Evolutionary conservation across 371 early-diverging fungal species (phyloP), one percentile per base, ranked within the genome.

Genomic region (Actinomortierella ambigua): DNA sequence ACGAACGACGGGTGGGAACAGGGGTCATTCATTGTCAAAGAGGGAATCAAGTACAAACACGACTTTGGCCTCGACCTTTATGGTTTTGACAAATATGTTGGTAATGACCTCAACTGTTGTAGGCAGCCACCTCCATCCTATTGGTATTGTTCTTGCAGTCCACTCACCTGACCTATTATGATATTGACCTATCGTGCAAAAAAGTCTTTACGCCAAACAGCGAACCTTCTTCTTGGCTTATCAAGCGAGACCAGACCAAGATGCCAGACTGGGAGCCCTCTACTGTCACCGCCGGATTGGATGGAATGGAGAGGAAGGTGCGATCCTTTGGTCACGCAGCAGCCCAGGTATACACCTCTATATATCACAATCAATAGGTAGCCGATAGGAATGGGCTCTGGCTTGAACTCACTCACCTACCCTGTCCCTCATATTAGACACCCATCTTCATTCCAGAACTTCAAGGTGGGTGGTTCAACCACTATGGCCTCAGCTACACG

Each of bases 381-480:
- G 2, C 26, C 14, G 43, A 8, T 18, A n/a, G 20, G 14, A 11
- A 8, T 13, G 61, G 24, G 7, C 28, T 43, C 14, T 43, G 14
- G 43, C 43, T 43, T 43, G 14, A 18, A 41, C 27, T 40, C 22
- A 44, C 17, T 57, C 23, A 57, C 48, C 29, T 22, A 11, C 34
- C 4, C 34, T 34, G 11, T 34, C 11, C 34, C 34, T 34, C 55
- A 39, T 43, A 49, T 8, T 49, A 83, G 80, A 86, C 88, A 0
- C 93, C 93, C 1, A 79, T 91, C 44, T 86, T 93, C 58, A 90
- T 91, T 53, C 90, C 91, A 11, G 93, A 93, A 70, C 80, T 91
- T 9, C 93, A 93, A 73, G 93, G 92, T 18, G 93, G 93, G 0
- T 90, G 92, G 91, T 90, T 90, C 65, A 91, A 89, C 58, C 90